Percentiles rank a stretch among this genome's conserved stretches.
phyloP scores from a whole-genome alignment of 257 asterid species.

The Solanum chmielewskii region DNA sequence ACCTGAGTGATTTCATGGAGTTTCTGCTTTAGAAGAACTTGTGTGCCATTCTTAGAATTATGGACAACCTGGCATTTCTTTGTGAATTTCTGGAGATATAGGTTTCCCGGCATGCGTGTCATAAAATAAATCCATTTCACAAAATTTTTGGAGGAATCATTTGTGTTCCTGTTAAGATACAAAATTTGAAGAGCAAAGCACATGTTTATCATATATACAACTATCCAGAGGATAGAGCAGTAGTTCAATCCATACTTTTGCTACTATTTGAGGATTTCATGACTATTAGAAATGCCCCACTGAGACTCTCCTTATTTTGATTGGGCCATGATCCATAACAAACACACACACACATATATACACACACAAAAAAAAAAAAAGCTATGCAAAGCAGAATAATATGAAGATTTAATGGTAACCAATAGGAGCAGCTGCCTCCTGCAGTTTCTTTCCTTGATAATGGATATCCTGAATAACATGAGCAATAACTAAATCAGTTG shows the following conservation, averaged over 20 bases:
- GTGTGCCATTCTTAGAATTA: not conserved
- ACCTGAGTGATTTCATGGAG: not conserved
- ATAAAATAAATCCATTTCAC: not conserved
- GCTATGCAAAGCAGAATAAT: not conserved
- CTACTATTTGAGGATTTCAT: not conserved
- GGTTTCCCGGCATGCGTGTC: not conserved
- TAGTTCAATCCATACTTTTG: not conserved
- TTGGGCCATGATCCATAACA: not conserved
- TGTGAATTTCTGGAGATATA: not conserved
- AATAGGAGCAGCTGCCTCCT: conserved; percentile 74
- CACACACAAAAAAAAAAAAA: no score
- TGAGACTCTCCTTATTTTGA: not conserved
- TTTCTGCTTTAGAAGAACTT: not conserved
- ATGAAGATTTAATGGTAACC: conserved; percentile 41
- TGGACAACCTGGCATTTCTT: not conserved
- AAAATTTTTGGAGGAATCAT: not conserved
- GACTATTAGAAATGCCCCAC: not conserved
- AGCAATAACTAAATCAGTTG: not conserved
- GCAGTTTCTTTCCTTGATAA: conserved; percentile 70
- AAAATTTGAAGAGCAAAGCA: not conserved
- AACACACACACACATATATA: not conserved
- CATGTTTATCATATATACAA: not conserved
- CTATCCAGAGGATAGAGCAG: not conserved
- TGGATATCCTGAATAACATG: conserved; percentile 61
- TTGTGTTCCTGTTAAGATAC: not conserved